These are phyloP conservation scores for Aureobasidium zeae DNA, from an alignment of 2,329 filamentous ascomycete genomes.

Conservation along the genomic window DNA sequence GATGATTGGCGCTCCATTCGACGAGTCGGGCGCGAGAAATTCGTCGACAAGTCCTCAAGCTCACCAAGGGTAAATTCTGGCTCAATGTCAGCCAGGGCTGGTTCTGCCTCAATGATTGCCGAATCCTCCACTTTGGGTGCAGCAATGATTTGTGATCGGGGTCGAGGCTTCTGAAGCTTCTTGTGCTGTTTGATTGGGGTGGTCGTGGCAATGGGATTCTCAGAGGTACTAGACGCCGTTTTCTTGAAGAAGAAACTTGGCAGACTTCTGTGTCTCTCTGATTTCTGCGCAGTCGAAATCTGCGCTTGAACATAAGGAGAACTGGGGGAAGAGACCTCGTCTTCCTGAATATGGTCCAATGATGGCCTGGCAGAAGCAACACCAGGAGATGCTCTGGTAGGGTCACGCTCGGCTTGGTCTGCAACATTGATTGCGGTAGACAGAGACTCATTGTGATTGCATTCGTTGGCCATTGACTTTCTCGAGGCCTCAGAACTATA, in stretches of 20 bases:
- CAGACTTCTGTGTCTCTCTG: slow-evolving; percentile 11
- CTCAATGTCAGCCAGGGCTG: slow-evolving; percentile 1
- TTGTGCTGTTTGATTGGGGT: slow-evolving; percentile 4
- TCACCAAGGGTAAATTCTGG: slow-evolving; percentile 17
- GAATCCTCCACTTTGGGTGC: not conserved
- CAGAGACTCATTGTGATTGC: slow-evolving; percentile 18
- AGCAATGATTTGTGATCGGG: not conserved
- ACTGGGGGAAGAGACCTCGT: not conserved
- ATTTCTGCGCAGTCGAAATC: slow-evolving; percentile 1
- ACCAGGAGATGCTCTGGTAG: not conserved
- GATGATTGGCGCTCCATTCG: not conserved
- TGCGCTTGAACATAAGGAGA: not conserved
- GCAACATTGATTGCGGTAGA: slow-evolving; percentile 1
- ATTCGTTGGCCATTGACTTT: slow-evolving; percentile 15
- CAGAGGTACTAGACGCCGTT: slow-evolving; percentile 10
- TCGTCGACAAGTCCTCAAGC: slow-evolving; percentile 27
- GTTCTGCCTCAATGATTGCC: slow-evolving; percentile 6
- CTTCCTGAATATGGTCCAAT: not conserved
- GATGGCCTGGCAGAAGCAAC: not conserved
- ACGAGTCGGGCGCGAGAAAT: slow-evolving; percentile 27
- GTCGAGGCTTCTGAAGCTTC: slow-evolving; percentile 26
- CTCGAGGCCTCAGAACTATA: slow-evolving; percentile 27
- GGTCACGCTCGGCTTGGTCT: slow-evolving; percentile 7
- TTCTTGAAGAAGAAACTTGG: slow-evolving; percentile 13
- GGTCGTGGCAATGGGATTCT: slow-evolving; percentile 4